These are phyloP conservation scores for Phytophthora sansomeana DNA, from an alignment of 352 stramenopile genomes.

Conservation along the genomic window DNA sequence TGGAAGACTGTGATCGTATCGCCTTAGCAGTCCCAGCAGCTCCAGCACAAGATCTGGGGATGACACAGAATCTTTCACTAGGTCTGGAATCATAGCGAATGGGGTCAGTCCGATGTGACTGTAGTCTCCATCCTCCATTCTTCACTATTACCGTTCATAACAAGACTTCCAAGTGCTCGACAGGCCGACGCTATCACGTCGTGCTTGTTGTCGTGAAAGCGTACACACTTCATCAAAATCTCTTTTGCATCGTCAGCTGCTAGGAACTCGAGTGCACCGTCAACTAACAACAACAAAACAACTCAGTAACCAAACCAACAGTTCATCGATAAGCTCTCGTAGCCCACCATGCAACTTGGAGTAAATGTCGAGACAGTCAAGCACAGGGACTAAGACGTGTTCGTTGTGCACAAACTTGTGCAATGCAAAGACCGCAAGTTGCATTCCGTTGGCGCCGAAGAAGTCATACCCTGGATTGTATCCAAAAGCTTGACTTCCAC, in stretches of 20 bases:
- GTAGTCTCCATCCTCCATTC: not conserved
- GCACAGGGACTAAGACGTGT: slow-evolving; percentile 62
- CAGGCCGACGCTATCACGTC: slow-evolving; percentile 70
- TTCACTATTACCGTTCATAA: slow-evolving; percentile 66
- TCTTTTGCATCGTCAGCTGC: slow-evolving; percentile 58
- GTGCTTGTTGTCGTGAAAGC: slow-evolving; percentile 84
- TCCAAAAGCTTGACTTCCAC: slow-evolving; percentile 64
- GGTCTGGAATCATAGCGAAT: slow-evolving; percentile 40
- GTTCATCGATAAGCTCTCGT: not conserved
- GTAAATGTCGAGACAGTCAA: slow-evolving; percentile 77
- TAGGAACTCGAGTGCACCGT: slow-evolving; percentile 74
- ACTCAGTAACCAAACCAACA: not conserved
- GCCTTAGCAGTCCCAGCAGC: slow-evolving; percentile 62
- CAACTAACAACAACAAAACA: slow-evolving; percentile 39
- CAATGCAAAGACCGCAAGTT: slow-evolving; percentile 72
- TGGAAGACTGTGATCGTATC: slow-evolving; percentile 57
- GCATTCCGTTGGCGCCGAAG: slow-evolving; percentile 67
- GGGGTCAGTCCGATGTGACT: not conserved
- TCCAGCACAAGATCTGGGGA: slow-evolving; percentile 58
- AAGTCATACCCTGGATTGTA: slow-evolving; percentile 79
- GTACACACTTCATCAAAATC: slow-evolving; percentile 76
- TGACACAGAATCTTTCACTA: slow-evolving; percentile 74
- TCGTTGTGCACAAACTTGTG: slow-evolving; percentile 84
- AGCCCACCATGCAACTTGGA: slow-evolving; percentile 70
- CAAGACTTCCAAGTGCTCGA: slow-evolving; percentile 68